phyloP scores from a whole-genome alignment of 768 basidiomycete genomes.

The Phanerodontia chrysosporium region DNA sequence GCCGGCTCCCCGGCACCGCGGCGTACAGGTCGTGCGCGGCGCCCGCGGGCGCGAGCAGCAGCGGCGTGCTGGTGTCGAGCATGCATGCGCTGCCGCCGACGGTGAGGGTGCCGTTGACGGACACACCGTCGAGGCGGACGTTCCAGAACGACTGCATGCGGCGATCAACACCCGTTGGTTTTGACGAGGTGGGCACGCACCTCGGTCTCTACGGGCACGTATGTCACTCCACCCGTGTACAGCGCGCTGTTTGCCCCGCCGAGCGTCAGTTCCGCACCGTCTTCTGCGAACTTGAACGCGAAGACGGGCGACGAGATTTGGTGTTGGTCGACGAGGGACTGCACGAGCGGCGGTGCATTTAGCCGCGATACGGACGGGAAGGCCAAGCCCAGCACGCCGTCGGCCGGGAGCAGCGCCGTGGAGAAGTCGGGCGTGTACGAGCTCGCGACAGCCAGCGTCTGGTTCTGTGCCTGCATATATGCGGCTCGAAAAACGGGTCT shows the following conservation, averaged over 20 bases:
- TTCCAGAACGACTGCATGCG: conserved; percentile 33
- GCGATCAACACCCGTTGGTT: background rate
- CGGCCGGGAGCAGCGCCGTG: conserved; percentile 12
- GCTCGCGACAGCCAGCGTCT: conserved; percentile 19
- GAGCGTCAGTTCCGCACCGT: conserved; percentile 31
- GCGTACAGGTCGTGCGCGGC: conserved; percentile 17
- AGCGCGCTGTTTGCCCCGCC: conserved; percentile 35
- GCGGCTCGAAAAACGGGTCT: background rate
- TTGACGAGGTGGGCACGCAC: conserved; percentile 9
- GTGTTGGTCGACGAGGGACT: conserved; percentile 21
- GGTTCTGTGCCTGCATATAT: conserved; percentile 12
- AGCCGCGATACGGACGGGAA: conserved; percentile 25
- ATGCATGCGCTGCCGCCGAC: conserved; percentile 21
- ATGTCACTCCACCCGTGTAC: conserved; percentile 36
- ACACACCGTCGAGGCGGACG: conserved; percentile 27
- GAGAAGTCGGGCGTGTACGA: conserved; percentile 20
- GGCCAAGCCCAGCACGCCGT: conserved; percentile 29
- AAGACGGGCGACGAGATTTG: conserved; percentile 26
- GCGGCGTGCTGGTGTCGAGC: conserved; percentile 34
- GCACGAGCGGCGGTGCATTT: conserved; percentile 25
- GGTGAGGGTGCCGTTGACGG: conserved; percentile 20
- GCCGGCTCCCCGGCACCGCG: background rate
- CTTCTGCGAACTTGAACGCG: conserved; percentile 34
- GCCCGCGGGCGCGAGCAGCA: conserved; percentile 26
- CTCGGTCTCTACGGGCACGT: conserved; percentile 23